phyloP scores from a whole-genome alignment of 140 eudicot genomes.

The Eryngium alpinum region DNA sequence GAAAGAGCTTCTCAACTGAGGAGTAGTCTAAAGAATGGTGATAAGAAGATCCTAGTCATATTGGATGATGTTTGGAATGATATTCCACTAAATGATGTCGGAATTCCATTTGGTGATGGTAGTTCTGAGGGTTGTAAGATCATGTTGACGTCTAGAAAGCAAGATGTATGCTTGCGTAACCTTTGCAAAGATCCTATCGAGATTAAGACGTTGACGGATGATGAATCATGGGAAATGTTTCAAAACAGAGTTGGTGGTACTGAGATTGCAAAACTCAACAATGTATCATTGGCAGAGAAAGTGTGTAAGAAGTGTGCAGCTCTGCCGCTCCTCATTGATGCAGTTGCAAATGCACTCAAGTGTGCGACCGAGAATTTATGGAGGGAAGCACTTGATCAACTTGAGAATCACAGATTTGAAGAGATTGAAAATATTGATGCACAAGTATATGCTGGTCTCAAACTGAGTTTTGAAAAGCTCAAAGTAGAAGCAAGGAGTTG shows the following conservation, averaged over 20 bases:
- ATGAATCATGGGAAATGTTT: slow-evolving; percentile 16
- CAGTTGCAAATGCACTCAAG: slow-evolving; percentile 13
- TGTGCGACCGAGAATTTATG: not conserved
- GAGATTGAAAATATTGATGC: too few species aligned
- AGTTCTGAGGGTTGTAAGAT: slow-evolving; percentile 7
- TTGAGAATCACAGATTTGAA: not conserved
- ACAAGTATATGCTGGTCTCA: not conserved
- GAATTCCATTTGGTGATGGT: too few species aligned
- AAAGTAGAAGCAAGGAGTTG: slow-evolving; percentile 1
- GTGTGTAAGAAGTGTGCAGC: slow-evolving; percentile 13
- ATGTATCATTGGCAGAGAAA: too few species aligned
- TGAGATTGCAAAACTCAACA: not conserved
- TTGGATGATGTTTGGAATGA: slow-evolving; percentile 20
- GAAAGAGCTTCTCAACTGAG: slow-evolving; percentile 1
- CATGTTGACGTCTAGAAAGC: slow-evolving; percentile 6
- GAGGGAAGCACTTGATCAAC: not conserved
- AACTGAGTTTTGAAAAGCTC: slow-evolving; percentile 10
- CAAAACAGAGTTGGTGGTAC: not conserved
- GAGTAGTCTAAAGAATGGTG: not conserved
- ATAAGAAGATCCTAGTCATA: slow-evolving; percentile 21
- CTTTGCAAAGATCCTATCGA: not conserved
- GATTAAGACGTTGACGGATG: not conserved
- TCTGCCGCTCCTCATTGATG: slow-evolving; percentile 13
- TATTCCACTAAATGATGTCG: not conserved
- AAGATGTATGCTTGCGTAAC: not conserved